phyloP scores from a whole-genome alignment of 1,284 basidiomycete species.

The Cutaneotrichosporon cyanovorans region DNA sequence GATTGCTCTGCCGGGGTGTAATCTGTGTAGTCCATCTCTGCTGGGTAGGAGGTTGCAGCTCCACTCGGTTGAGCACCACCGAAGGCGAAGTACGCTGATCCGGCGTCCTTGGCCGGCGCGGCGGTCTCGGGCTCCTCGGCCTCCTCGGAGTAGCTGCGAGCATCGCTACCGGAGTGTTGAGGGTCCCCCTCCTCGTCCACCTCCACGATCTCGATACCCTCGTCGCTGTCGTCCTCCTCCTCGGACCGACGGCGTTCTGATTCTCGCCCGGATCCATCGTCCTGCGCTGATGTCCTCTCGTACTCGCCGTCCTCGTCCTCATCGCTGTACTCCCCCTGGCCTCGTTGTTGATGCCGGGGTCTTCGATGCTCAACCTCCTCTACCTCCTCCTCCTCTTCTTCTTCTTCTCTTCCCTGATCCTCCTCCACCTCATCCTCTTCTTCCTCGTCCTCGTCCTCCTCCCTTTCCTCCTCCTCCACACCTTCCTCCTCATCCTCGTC shows the following conservation, averaged over 20 bases:
- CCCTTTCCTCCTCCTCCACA: not conserved
- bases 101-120: not conserved
- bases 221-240: not conserved
- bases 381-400: not conserved
- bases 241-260: not conserved
- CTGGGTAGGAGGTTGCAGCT: too few species aligned
- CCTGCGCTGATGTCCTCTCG: not conserved
- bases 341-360: conserved; percentile 8
- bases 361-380: not conserved
- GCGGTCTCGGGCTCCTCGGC: not conserved
- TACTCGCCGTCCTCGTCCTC: not conserved
- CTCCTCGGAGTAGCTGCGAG: not conserved
- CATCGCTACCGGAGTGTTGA: not conserved
- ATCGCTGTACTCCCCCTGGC: not conserved
- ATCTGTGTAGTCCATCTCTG: too few species aligned
- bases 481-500: conserved; percentile 6
- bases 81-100: not conserved
- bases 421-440: not conserved
- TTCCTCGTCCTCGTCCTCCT: not conserved
- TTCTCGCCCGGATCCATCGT: not conserved
- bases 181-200: not conserved
- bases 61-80: not conserved
- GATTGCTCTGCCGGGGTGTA: not conserved
- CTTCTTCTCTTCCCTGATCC: not conserved
- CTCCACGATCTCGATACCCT: not conserved